A percentile compares a stretch with the other conserved stretches of the same genome.
Evolutionary conservation across 768 basidiomycete genomes (phyloP).

Genomic region (Dioszegia crocea): DNA sequence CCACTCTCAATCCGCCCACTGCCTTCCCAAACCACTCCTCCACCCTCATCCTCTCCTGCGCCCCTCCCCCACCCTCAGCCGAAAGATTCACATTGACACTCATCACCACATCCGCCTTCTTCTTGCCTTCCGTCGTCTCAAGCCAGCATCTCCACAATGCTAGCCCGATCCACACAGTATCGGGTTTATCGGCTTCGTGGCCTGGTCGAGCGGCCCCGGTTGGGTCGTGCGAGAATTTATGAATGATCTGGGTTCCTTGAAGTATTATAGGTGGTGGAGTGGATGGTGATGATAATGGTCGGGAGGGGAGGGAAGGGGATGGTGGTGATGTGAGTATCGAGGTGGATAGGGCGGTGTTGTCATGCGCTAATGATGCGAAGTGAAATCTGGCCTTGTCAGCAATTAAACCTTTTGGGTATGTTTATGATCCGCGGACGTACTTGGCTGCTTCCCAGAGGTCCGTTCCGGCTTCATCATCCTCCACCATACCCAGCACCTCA

Average conservation of each 20-base stretch:
- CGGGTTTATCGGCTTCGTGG: conserved; percentile 51
- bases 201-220: conserved; percentile 53
- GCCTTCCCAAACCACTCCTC: conserved; percentile 58
- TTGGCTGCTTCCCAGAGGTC: conserved; percentile 63
- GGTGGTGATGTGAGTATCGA: conserved; percentile 53
- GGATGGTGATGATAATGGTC: conserved; percentile 51
- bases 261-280: conserved; percentile 57
- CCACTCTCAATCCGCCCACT: conserved; percentile 61
- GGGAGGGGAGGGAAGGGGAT: conserved; percentile 30
- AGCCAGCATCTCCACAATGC: conserved; percentile 72
- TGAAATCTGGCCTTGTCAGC: conserved; percentile 63
- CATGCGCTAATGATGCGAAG: conserved; percentile 83
- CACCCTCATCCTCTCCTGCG: conserved; percentile 49
- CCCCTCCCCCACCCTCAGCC: conserved; percentile 49
- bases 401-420: no score
- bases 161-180: conserved; percentile 71
- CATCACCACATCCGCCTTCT: conserved; percentile 74
- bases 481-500: conserved; percentile 74
- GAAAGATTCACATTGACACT: conserved; percentile 70
- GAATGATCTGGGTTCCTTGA: conserved; percentile 64
- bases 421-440: no score
- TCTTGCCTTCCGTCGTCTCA: conserved; percentile 39
- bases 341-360: conserved; percentile 67
- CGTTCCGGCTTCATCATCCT: conserved; percentile 51
- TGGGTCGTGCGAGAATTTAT: conserved; percentile 60